Evolutionary conservation across 345 rosid species (phyloP).

Genomic region (Moricandia arvensis): DNA sequence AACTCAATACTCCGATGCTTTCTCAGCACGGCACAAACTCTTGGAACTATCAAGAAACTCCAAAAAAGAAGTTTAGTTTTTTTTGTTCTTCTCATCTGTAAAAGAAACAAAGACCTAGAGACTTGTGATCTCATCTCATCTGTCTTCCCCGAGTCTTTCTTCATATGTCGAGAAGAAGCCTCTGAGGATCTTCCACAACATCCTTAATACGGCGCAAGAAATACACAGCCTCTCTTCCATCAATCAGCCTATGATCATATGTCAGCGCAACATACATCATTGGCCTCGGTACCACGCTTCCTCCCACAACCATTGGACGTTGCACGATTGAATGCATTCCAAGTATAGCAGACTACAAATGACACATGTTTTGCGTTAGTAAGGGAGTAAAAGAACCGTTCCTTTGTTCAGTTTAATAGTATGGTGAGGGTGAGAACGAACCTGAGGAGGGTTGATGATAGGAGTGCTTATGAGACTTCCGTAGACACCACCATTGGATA

Average conservation of each 20-base stretch:
- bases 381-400: not conserved
- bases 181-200: conserved; percentile 86
- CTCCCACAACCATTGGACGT: conserved; percentile 87
- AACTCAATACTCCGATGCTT: conserved; percentile 31
- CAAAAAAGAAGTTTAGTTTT: not conserved
- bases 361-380: not conserved
- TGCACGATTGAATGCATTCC: conserved; percentile 91
- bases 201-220: conserved; percentile 89
- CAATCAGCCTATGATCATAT: conserved; percentile 81
- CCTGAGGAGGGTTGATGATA: conserved; percentile 99
- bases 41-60: conserved; percentile 27
- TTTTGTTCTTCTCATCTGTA: conserved; percentile 11
- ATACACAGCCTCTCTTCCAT: conserved; percentile 92
- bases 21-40: conserved; percentile 29
- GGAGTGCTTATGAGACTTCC: conserved; percentile 98
- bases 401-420: not conserved
- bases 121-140: not conserved
- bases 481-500: conserved; percentile 57
- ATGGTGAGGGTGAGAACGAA: conserved; percentile 18
- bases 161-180: conserved; percentile 74
- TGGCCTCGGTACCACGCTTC: conserved; percentile 68
- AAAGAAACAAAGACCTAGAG: not conserved
- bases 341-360: conserved; percentile 74
- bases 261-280: conserved; percentile 94
- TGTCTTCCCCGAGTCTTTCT: conserved; percentile 3